These are phyloP conservation scores for Aspergillus quadrilineatus DNA, from an alignment of 2,329 filamentous ascomycete genomes.

Conservation along the genomic window DNA sequence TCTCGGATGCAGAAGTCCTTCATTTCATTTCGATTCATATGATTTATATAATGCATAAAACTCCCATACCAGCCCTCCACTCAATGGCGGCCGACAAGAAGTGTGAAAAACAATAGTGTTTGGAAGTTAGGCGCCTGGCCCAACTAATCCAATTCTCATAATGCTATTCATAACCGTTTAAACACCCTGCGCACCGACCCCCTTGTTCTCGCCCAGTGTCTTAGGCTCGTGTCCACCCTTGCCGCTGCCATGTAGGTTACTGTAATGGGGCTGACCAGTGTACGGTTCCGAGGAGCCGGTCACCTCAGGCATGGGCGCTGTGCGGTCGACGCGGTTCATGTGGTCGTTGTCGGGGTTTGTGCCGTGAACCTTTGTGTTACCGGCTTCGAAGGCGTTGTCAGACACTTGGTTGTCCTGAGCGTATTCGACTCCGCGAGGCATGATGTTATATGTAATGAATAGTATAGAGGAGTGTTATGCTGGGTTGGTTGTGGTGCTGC, in stretches of 20 bases:
- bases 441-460: constrained; percentile 8
- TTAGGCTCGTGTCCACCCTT: constrained; percentile 41
- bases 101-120: background rate
- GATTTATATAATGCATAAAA: background rate
- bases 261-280: constrained; percentile 26
- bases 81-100: background rate
- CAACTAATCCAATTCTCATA: no score
- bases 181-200: constrained; percentile 25
- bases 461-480: no score
- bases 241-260: constrained; percentile 29
- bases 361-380: constrained; percentile 37
- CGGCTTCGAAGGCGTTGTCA: constrained; percentile 41
- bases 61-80: background rate
- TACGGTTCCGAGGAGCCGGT: constrained; percentile 28
- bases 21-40: background rate
- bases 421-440: constrained; percentile 44
- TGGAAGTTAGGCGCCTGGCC: no score
- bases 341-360: constrained; percentile 29
- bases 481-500: background rate
- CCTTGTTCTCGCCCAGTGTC: constrained; percentile 37
- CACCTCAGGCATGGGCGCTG: constrained; percentile 37
- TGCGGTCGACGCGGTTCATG: constrained; percentile 33
- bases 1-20: background rate
- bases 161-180: background rate
- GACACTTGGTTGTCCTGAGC: constrained; percentile 37